Evolutionary conservation across 2,329 filamentous ascomycete species (phyloP), one percentile per base, ranked within the genome.

Genomic region (Periconia macrospinosa): DNA sequence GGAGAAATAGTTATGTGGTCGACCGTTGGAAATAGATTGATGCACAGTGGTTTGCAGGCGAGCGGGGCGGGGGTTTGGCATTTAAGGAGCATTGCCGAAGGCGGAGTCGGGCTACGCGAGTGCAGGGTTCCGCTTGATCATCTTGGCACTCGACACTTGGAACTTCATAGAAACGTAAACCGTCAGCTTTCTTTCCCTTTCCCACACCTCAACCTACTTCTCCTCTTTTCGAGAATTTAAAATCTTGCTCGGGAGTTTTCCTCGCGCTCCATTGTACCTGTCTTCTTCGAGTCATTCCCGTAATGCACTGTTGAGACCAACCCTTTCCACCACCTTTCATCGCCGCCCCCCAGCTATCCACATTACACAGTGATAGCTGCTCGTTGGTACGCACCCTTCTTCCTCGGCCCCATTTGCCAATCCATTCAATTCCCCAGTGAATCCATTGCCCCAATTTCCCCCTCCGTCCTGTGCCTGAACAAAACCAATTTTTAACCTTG

Each of bases 231-330:
- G 33, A 37, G 33, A 37, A n/a, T 14, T 6, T n/a, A 3, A 13
- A 37, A 3, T 13, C 11, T 37, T 37, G 5, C 33, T 13, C 33
- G 11, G 14, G 42, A 50, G 41, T 30, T 35, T 20, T 45, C 27
- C 33, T 47, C 53, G 17, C 18, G n/a, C 33, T 47, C 54, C 52
- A 53, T 48, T 50, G 42, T 13, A 30, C 33, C 50, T 20, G 18
- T 20, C 11, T 42, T 13, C 9, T 30, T 8, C 40, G 8, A 23
- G 15, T 17, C 15, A 27, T n/a, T n/a, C 35, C 9, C 43, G 47
- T 43, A 47, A 56, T 56, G 54, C 46, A 43, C 30, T 53, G 40
- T 41, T 56, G 33, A 45, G 43, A n/a, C 33, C 30, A 37, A 45
- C 6, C 30, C 3, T n/a, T 37, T 13, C 33, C 33, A 37, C 33